These are phyloP conservation scores for Evernia prunastri DNA, from an alignment of 495 filamentous ascomycete genomes.

Conservation along the genomic window DNA sequence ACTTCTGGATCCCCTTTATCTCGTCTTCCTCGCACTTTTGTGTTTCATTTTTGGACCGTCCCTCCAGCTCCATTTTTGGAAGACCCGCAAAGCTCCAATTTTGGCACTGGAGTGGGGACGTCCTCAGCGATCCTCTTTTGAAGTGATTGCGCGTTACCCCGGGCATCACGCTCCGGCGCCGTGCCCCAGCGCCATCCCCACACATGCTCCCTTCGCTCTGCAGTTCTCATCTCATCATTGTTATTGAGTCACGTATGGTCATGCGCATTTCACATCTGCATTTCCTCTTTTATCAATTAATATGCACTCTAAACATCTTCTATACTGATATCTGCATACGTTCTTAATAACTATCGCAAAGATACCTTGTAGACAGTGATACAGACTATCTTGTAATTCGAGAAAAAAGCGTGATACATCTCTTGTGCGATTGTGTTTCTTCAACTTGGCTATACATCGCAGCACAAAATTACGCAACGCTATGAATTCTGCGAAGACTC, in stretches of 20 bases:
- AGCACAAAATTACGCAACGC: slow-evolving; percentile 10
- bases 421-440: slow-evolving; percentile 11
- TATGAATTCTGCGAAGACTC: slow-evolving; percentile 11
- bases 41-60: background rate
- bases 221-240: background rate
- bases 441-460: slow-evolving; percentile 10
- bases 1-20: background rate
- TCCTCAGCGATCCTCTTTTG: background rate
- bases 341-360: slow-evolving; percentile 7
- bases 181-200: slow-evolving; percentile 3
- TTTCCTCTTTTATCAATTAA: background rate
- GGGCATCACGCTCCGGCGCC: background rate
- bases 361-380: background rate
- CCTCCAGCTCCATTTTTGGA: background rate
- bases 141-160: slow-evolving; percentile 1
- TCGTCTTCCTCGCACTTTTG: background rate
- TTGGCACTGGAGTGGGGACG: slow-evolving; percentile 1
- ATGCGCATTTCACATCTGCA: slow-evolving; percentile 2
- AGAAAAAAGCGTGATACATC: slow-evolving; percentile 8
- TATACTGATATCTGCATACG: slow-evolving; percentile 4
- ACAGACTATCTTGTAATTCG: background rate
- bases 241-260: background rate
- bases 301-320: slow-evolving; percentile 1
- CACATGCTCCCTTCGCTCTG: slow-evolving; percentile 1
- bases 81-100: background rate